Evolutionary conservation across 2,329 filamentous ascomycete species (phyloP).

Genomic region (Exophiala lecanii-corni): DNA sequence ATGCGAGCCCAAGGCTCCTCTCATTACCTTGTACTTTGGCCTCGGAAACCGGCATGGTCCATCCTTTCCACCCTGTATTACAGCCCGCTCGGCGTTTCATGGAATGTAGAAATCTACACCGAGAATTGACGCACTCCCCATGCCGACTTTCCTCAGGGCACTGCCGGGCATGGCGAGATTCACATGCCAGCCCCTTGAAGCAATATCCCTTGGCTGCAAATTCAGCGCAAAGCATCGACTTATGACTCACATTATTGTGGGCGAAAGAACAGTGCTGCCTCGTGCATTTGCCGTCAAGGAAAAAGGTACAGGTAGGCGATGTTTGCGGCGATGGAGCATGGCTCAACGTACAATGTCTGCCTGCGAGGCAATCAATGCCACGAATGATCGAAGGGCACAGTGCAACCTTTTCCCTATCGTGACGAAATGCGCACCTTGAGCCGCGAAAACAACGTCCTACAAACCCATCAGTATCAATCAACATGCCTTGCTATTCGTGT

Average conservation of each 20-base stretch:
- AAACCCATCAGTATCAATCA: conserved; percentile 23
- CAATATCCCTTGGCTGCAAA: conserved; percentile 90
- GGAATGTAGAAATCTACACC: conserved; percentile 81
- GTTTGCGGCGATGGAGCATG: conserved; percentile 80
- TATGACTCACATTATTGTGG: conserved; percentile 72
- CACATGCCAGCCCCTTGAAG: conserved; percentile 70
- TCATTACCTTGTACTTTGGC: too few species aligned
- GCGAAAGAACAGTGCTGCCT: conserved; percentile 82
- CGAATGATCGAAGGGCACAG: conserved; percentile 84
- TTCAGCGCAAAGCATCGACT: conserved; percentile 72
- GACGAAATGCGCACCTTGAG: conserved; percentile 70
- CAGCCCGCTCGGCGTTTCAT: too few species aligned
- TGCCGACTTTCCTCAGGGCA: conserved; percentile 94
- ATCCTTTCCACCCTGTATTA: too few species aligned
- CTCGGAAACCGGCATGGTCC: too few species aligned
- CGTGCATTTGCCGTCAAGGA: conserved; percentile 81
- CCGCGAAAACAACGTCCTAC: conserved; percentile 83
- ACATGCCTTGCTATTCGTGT: too few species aligned
- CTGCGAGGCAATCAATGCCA: conserved; percentile 70
- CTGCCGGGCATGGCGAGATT: conserved; percentile 82
- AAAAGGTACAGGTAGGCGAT: conserved; percentile 84
- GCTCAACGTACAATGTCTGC: conserved; percentile 81
- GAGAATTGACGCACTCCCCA: conserved; percentile 72
- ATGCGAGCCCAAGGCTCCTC: too few species aligned
- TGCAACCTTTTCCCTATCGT: conserved; percentile 82